Base-by-base conservation (phyloP, 345 rosid species). In the Adansonia digitata region DNA sequence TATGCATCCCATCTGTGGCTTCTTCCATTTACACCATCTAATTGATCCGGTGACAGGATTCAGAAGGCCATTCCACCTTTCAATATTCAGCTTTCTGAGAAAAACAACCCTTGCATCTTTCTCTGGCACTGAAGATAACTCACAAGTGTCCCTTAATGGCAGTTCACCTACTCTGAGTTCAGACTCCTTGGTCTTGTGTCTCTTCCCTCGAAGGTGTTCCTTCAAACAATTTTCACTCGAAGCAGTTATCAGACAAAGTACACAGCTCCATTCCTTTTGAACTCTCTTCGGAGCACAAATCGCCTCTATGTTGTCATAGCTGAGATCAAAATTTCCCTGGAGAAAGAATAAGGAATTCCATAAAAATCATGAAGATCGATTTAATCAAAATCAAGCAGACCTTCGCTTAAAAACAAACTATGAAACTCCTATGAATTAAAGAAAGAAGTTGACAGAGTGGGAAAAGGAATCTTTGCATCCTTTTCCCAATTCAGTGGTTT, bases 221-320 rank as follows among this genome's bases (percentile, higher is more conserved):
- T 75, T 75, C n/a, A 84, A 60, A 61, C 73, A 73, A 27, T 59
- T 57, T 70, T 82, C 77, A 71, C 79, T 77, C 0, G 77, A 14
- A 40, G 81, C 63, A 74, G 56, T 77, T 20, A 79, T 37, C 67
- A 71, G 74, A 67, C 87, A 81, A 51, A 79, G 69, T 12, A 77
- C 77, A 63, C 82, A 81, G 40, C 87, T 80, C 83, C 82, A 80
- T 51, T 80, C 82, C 42, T 69, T 73, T 56, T 71, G 80, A 72
- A 60, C 74, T 59, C 75, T 73, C 59, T 68, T 73, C 15, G 51
- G 51, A 62, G 61, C 7, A 40, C 31, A 13, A 27, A 45, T 29
- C 6, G 24, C 55, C 67, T 31, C 71, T 13, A 12, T 14, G 20
- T 9, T 27, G 74, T 20, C 45, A 59, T 35, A 56, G 12, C 57